Conservation (phyloP, 371 early-diverging fungal genomes). For the Neoconidiobolus thromboides region DNA sequence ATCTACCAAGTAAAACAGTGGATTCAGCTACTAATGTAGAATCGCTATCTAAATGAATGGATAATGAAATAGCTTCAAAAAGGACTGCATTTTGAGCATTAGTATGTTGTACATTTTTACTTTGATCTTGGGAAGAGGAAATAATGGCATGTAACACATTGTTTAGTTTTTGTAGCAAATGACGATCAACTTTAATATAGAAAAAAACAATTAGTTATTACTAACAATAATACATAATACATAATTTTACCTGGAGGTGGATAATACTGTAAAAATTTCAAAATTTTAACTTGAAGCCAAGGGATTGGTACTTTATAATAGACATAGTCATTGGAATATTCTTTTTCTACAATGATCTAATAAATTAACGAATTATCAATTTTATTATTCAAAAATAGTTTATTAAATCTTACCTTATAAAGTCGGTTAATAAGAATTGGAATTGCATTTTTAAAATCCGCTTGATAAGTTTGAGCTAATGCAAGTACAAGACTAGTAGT, state of each 20-base stretch:
- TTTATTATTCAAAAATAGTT: not conserved
- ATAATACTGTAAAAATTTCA: slow-evolving; percentile 84
- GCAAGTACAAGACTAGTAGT: slow-evolving; percentile 68
- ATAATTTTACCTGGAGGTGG: slow-evolving; percentile 54
- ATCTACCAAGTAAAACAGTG: slow-evolving; percentile 59
- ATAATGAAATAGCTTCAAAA: slow-evolving; percentile 89
- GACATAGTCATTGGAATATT: slow-evolving; percentile 65
- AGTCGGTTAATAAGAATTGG: slow-evolving; percentile 58
- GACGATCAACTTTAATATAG: slow-evolving; percentile 23
- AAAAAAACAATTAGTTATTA: not conserved
- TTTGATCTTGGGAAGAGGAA: slow-evolving; percentile 60
- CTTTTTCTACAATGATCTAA: slow-evolving; percentile 69
- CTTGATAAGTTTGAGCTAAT: slow-evolving; percentile 72
- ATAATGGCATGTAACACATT: slow-evolving; percentile 61
- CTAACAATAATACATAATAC: not conserved
- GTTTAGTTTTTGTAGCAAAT: slow-evolving; percentile 36
- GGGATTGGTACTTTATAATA: slow-evolving; percentile 95
- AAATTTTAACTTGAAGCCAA: slow-evolving; percentile 91
- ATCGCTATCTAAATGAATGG: slow-evolving; percentile 79
- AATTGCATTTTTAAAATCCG: slow-evolving; percentile 49
- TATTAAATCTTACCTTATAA: slow-evolving; percentile 33
- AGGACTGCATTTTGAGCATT: slow-evolving; percentile 91
- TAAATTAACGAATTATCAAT: not conserved
- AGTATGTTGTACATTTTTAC: slow-evolving; percentile 89
- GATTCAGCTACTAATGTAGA: slow-evolving; percentile 71